phyloP scores from a whole-genome alignment of 139 green algal species.

The Zygnema circumcarinatum region DNA sequence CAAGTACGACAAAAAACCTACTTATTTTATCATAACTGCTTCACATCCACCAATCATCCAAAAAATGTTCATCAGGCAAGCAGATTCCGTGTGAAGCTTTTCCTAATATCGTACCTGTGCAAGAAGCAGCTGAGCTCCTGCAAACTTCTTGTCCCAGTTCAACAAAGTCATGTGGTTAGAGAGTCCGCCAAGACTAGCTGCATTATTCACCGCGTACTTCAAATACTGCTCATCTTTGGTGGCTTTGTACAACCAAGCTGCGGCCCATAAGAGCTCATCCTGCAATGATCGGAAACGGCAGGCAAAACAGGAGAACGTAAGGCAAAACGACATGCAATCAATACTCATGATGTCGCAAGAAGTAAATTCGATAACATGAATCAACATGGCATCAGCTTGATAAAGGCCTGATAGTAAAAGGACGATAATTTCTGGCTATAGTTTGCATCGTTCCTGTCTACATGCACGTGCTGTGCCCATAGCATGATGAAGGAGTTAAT shows the following conservation, averaged over 20 bases:
- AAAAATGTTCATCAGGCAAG: no score
- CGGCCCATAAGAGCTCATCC: slow-evolving; percentile 56
- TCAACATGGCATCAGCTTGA: no score
- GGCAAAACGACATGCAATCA: no score
- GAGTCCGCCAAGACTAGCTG: slow-evolving; percentile 6
- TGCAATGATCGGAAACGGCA: not conserved
- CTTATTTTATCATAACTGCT: no score
- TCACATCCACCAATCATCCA: no score
- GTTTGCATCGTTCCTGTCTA: no score
- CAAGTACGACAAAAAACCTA: no score
- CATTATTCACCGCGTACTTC: slow-evolving; percentile 19
- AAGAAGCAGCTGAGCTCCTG: slow-evolving; percentile 23
- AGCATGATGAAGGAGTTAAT: no score
- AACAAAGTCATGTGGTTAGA: not conserved
- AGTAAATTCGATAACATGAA: not conserved
- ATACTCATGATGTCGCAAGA: not conserved
- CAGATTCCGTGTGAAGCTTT: no score
- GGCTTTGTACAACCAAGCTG: slow-evolving; percentile 39
- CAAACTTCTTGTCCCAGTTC: slow-evolving; percentile 33
- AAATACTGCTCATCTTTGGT: slow-evolving; percentile 32
- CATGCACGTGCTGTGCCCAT: no score
- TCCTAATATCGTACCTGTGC: slow-evolving; percentile 13
- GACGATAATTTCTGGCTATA: no score
- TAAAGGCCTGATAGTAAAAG: no score
- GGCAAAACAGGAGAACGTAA: not conserved